Conservation (phyloP, 345 rosid genomes). For the Aquilaria sinensis region DNA sequence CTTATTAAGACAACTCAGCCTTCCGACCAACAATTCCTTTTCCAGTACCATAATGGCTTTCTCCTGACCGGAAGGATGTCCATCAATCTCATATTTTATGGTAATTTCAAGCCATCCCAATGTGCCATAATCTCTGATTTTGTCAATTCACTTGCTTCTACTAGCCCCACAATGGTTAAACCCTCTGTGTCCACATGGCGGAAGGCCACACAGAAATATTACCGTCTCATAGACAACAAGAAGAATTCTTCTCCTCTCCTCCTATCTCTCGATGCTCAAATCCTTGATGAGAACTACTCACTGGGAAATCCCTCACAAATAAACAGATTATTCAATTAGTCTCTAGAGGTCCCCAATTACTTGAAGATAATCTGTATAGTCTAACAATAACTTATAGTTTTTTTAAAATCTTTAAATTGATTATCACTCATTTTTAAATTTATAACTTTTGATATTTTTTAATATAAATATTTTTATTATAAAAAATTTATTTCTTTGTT, state of each 20-base stretch:
- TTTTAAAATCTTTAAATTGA: too few relatives aligned
- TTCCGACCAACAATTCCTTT: constrained; percentile 12
- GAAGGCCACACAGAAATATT: constrained; percentile 57
- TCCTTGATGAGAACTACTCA: constrained; percentile 51
- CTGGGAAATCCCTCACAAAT: constrained; percentile 60
- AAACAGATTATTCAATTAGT: constrained; percentile 44
- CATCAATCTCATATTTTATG: constrained; percentile 68
- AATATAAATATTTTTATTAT: too few relatives aligned
- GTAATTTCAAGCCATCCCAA: constrained; percentile 57
- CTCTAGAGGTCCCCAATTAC: constrained; percentile 39
- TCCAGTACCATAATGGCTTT: constrained; percentile 59
- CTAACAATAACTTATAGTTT: too few relatives aligned
- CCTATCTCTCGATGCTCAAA: constrained; percentile 38
- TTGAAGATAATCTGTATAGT: too few relatives aligned
- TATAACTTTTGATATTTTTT: too few relatives aligned
- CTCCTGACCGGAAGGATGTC: constrained; percentile 56
- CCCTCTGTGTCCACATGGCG: constrained; percentile 83
- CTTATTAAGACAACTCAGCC: constrained; percentile 19
- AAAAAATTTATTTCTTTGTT: too few relatives aligned
- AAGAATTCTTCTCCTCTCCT: constrained; percentile 20
- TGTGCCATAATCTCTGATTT: constrained; percentile 54
- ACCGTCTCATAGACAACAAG: constrained; percentile 21
- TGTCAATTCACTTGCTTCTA: constrained; percentile 28
- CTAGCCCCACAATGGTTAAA: constrained; percentile 5
- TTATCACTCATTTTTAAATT: too few relatives aligned